Base-by-base conservation (phyloP, 139 green algal genomes). In the Marvania coccoides region DNA sequence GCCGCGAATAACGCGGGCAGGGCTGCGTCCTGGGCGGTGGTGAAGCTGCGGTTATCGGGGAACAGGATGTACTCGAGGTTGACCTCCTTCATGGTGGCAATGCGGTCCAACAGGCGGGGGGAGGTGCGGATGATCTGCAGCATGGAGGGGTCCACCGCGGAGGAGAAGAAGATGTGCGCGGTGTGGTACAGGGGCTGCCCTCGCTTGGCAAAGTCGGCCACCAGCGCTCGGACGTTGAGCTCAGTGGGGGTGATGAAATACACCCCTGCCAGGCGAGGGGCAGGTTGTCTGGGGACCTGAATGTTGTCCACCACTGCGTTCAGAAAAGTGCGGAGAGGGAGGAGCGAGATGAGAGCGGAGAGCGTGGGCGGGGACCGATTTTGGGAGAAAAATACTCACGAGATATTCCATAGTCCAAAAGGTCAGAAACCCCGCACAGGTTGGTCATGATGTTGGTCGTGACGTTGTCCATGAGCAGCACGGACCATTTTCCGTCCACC, bases 121-220 rank as follows among this genome's bases (percentile, higher is more conserved):
- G 74, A 85, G 12, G 47, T 51, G 12, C 83, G 81, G 30, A 95
- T 85, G 36, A 47, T 68, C 6, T 77, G 64, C 14, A 93, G 54
- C 1, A 65, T 61, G 15, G 81, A 63, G 6, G 65, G 36, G 0
- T 74, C 33, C 2, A 78, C 58, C 9, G 67, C 56, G 12, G 83
- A 90, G 2, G 85, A 89, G 74, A 98, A 96, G 76, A 96, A 98
- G 7, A 98, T 73, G 73, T 97, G 83, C 29, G 79, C 91, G 2
- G 65, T 72, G 45, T 78, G 75, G 72, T 95, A 95, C 47, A 67
- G 70, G 6, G 65, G 37, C 42, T 70, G 71, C 15, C 36, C 26
- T 5, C 26, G 30, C 34, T 46, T 38, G 30, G 30, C 45, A 47
- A 85, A 92, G 77, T 94, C 89, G 8, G 75, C 67, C 34, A 87